A percentile compares a stretch with the other conserved stretches of the same genome.
Conservation (phyloP, 1,284 basidiomycete species). For the Sporisorium graminicola region DNA sequence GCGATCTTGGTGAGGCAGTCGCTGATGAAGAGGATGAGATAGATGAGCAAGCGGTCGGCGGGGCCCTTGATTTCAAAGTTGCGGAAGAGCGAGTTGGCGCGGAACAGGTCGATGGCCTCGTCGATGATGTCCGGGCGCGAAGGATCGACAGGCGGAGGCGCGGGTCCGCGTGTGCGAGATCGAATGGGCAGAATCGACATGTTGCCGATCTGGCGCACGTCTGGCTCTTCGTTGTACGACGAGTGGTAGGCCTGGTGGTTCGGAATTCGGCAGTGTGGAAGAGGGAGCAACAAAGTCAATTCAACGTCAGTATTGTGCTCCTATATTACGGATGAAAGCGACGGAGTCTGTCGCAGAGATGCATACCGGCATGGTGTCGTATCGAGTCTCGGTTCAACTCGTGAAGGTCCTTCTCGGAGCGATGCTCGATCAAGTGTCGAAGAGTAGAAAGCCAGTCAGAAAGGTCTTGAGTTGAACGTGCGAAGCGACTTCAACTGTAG, state of each 20-base stretch:
- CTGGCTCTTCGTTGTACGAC: conserved; percentile 86
- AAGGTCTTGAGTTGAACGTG: background rate
- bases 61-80: conserved; percentile 99
- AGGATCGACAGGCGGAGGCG: conserved; percentile 81
- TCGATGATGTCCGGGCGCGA: conserved; percentile 90
- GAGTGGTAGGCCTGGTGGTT: conserved; percentile 84
- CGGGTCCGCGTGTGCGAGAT: conserved; percentile 90
- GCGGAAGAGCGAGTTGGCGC: conserved; percentile 98
- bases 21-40: conserved; percentile 97
- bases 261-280: background rate
- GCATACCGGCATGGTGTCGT: conserved; percentile 3
- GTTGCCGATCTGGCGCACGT: conserved; percentile 87
- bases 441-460: background rate
- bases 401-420: background rate
- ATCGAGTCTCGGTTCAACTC: background rate
- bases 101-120: conserved; percentile 95
- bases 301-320: background rate
- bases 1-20: conserved; percentile 83
- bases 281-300: background rate
- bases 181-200: conserved; percentile 90
- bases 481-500: background rate
- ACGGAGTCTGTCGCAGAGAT: background rate
- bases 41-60: conserved; percentile 94
- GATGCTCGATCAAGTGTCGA: background rate
- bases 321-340: background rate